Conservation (phyloP, 202 grass and related monocot genomes). For the Digitaria exilis region DNA sequence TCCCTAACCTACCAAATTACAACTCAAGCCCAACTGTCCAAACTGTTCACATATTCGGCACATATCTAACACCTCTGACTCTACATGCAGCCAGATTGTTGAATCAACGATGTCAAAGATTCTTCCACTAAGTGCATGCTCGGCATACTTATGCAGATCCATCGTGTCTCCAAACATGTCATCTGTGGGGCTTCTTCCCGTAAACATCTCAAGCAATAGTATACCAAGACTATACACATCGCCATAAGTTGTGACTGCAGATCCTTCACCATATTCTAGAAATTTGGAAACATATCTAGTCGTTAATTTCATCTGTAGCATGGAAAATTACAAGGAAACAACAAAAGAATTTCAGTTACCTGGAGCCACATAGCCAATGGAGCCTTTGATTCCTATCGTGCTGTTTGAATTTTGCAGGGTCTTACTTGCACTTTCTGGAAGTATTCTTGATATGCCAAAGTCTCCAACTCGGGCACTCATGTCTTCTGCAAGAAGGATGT, state of each 20-base stretch:
- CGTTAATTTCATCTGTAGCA: not conserved
- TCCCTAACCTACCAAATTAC: no score
- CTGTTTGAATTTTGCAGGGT: conserved; percentile 15
- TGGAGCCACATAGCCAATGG: conserved; percentile 39
- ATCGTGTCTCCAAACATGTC: conserved; percentile 15
- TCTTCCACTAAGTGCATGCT: no score
- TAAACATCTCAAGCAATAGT: conserved; percentile 28
- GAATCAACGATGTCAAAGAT: no score
- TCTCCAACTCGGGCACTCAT: conserved; percentile 34
- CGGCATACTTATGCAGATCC: no score
- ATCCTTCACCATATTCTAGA: conserved; percentile 40
- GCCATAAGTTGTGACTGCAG: not conserved
- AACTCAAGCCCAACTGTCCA: no score
- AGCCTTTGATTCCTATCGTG: conserved; percentile 47
- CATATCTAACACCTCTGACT: no score
- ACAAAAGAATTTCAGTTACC: not conserved
- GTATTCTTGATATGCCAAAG: conserved; percentile 45
- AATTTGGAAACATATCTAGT: no score
- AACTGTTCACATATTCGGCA: no score
- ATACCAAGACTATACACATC: conserved; percentile 41
- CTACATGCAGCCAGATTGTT: no score
- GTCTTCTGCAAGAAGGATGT: conserved; percentile 25
- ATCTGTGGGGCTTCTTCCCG: not conserved
- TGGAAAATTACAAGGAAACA: not conserved
- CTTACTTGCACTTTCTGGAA: conserved; percentile 12